Conservation (phyloP, 148 eudicot species). For the Amaranthus hypochondriacus region DNA sequence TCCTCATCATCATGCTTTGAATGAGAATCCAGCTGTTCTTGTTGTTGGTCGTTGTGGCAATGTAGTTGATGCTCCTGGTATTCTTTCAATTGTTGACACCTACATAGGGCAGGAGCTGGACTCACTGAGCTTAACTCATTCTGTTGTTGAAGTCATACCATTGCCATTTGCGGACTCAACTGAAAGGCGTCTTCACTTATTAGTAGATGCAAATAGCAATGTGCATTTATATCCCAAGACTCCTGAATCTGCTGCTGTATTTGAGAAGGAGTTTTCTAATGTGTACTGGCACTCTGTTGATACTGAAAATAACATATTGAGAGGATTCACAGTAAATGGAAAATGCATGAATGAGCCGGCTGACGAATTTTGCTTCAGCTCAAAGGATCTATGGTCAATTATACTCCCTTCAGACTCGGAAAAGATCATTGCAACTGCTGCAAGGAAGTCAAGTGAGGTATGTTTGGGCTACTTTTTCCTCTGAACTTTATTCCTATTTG, state of each 20-base stretch:
- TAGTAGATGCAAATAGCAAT: slow-evolving; percentile 51
- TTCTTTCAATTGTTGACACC: slow-evolving; percentile 74
- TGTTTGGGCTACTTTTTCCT: neutral
- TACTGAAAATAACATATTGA: slow-evolving; percentile 54
- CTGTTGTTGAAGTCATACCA: slow-evolving; percentile 74
- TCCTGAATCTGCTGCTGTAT: slow-evolving; percentile 66
- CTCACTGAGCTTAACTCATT: slow-evolving; percentile 44
- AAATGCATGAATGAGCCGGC: slow-evolving; percentile 33
- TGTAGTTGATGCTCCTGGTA: slow-evolving; percentile 55
- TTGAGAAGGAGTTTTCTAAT: slow-evolving; percentile 59
- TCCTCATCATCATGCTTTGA: slow-evolving; percentile 95
- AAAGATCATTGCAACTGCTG: slow-evolving; percentile 70
- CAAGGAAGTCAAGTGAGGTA: slow-evolving; percentile 80
- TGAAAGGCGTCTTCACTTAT: slow-evolving; percentile 79
- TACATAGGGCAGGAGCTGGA: slow-evolving; percentile 68
- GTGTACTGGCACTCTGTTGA: slow-evolving; percentile 95
- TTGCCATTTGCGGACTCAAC: slow-evolving; percentile 80
- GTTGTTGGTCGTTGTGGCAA: slow-evolving; percentile 80
- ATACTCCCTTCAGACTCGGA: slow-evolving; percentile 79
- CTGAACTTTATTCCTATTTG: neutral
- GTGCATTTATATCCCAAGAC: slow-evolving; percentile 84
- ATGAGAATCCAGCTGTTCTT: slow-evolving; percentile 87
- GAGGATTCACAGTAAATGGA: slow-evolving; percentile 65
- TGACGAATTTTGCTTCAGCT: slow-evolving; percentile 65
- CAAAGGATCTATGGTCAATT: slow-evolving; percentile 78